A percentile compares a stretch with the other conserved stretches of the same genome.
phyloP scores from a whole-genome alignment of 805 yeast genomes.

The Saccharomycopsis sp. region DNA sequence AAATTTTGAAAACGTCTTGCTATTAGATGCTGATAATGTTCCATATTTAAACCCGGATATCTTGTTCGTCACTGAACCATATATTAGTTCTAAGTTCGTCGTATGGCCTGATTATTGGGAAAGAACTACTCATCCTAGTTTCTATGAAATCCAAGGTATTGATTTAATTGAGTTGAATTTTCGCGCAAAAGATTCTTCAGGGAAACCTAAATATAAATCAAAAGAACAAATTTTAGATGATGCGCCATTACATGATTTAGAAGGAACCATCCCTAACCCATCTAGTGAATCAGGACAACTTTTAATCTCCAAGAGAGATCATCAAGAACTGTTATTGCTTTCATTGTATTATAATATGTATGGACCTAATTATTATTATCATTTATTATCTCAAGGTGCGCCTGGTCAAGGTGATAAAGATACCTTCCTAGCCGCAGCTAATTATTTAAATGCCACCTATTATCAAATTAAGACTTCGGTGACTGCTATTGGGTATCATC shows the following conservation, averaged over 20 bases:
- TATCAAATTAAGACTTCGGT: constrained; percentile 50
- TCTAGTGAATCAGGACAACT: constrained; percentile 69
- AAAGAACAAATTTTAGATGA: constrained; percentile 21
- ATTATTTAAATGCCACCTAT: constrained; percentile 38
- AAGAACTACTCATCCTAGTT: constrained; percentile 69
- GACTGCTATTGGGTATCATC: constrained; percentile 43
- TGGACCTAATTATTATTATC: constrained; percentile 56
- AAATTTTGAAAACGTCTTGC: constrained; percentile 38
- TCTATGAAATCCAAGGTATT: constrained; percentile 61
- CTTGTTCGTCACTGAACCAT: constrained; percentile 53
- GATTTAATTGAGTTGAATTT: constrained; percentile 35
- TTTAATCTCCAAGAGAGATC: constrained; percentile 49
- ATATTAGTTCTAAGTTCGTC: constrained; percentile 41
- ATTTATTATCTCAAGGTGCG: constrained; percentile 51
- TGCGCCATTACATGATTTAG: constrained; percentile 52
- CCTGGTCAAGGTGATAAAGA: constrained; percentile 84
- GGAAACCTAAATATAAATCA: constrained; percentile 27
- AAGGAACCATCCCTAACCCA: constrained; percentile 62
- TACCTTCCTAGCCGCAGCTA: constrained; percentile 66
- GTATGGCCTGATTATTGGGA: constrained; percentile 90
- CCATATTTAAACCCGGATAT: constrained; percentile 42
- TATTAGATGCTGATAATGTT: constrained; percentile 43
- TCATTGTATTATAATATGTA: constrained; percentile 59
- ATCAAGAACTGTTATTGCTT: constrained; percentile 49
- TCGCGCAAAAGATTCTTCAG: constrained; percentile 25